Evolutionary conservation across 2,329 filamentous ascomycete genomes (phyloP).

Genomic region (Knufia fluminis): DNA sequence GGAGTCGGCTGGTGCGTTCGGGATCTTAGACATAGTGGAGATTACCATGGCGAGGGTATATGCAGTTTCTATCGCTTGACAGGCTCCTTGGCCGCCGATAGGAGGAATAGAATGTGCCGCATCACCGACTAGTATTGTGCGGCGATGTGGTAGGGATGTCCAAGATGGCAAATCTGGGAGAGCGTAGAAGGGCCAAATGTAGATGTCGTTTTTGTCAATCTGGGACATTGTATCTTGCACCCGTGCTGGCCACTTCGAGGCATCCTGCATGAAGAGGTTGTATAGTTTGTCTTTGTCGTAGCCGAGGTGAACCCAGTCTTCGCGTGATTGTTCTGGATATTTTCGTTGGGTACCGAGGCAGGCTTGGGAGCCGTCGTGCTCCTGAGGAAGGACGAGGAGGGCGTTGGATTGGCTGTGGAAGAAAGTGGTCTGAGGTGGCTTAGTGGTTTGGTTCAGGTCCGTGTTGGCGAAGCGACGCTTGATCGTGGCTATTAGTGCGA

Average conservation of each 20-base stretch:
- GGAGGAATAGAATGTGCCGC: slow-evolving; percentile 21
- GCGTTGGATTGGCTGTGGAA: background rate
- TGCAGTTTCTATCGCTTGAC: slow-evolving; percentile 21
- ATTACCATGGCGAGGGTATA: slow-evolving; percentile 17
- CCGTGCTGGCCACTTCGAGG: slow-evolving; percentile 13
- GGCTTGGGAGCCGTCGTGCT: slow-evolving; percentile 7
- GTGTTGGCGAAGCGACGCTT: background rate
- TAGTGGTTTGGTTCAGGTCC: background rate
- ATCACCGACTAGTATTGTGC: slow-evolving; percentile 18
- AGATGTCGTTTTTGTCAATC: slow-evolving; percentile 12
- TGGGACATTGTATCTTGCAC: slow-evolving; percentile 14
- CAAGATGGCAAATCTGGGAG: slow-evolving; percentile 19
- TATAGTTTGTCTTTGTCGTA: slow-evolving; percentile 15
- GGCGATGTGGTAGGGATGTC: slow-evolving; percentile 12
- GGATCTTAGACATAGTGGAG: background rate
- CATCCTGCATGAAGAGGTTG: slow-evolving; percentile 11
- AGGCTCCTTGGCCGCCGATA: slow-evolving; percentile 18
- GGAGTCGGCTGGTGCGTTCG: slow-evolving; percentile 4
- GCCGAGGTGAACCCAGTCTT: slow-evolving; percentile 16
- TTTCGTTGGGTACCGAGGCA: slow-evolving; percentile 1
- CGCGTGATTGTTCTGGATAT: slow-evolving; percentile 13
- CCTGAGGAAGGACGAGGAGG: slow-evolving; percentile 8
- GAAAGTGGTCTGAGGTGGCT: slow-evolving; percentile 4
- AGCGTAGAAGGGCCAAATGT: slow-evolving; percentile 18
- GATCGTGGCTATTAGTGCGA: slow-evolving; percentile 13